These are phyloP conservation scores for Echria macrotheca DNA, from an alignment of 495 filamentous ascomycete genomes.

Conservation along the genomic window DNA sequence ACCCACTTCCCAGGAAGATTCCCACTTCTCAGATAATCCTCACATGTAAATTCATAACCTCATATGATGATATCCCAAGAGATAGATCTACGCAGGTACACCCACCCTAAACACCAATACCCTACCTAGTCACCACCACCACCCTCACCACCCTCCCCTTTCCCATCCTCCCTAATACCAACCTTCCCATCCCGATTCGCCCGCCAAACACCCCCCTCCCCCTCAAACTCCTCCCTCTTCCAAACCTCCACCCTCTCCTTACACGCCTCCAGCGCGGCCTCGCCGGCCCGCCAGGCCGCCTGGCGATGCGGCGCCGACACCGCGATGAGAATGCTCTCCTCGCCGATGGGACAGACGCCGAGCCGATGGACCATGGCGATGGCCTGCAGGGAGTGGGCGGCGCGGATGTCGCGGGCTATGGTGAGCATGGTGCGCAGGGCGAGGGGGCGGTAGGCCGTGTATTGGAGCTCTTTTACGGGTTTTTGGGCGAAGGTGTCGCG, in stretches of 20 bases:
- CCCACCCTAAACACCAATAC: no score
- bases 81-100: no score
- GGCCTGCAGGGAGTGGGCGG: constrained; percentile 56
- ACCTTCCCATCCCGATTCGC: constrained; percentile 77
- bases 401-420: constrained; percentile 57
- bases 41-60: no score
- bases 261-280: constrained; percentile 82
- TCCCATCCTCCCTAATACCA: constrained; percentile 1
- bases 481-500: constrained; percentile 73
- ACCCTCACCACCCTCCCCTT: not conserved
- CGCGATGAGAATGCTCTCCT: constrained; percentile 89
- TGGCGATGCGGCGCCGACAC: constrained; percentile 81
- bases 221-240: constrained; percentile 89
- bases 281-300: constrained; percentile 81
- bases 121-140: no score
- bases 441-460: constrained; percentile 73
- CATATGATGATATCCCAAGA: no score
- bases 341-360: constrained; percentile 75
- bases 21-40: no score
- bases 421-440: constrained; percentile 68
- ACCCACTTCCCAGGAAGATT: no score
- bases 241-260: constrained; percentile 88
- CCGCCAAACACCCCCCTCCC: constrained; percentile 78
- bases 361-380: constrained; percentile 84
- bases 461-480: constrained; percentile 70